Evolutionary conservation across 2,329 filamentous ascomycete genomes (phyloP).

Genomic region (Fusarium falciforme): DNA sequence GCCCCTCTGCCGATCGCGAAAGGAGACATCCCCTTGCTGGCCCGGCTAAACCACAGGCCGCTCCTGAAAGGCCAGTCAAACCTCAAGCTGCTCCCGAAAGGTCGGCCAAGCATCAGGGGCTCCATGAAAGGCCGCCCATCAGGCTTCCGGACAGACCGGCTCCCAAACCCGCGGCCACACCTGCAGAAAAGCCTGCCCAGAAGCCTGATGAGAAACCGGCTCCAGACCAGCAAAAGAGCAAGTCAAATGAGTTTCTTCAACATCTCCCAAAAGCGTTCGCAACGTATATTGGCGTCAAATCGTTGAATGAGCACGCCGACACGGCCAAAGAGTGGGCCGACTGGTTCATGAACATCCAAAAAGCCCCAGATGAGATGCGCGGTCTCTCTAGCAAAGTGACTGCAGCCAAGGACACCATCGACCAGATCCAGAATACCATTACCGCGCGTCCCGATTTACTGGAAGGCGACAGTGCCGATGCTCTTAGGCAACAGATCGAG

Average conservation of each 20-base stretch:
- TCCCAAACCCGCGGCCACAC: not conserved
- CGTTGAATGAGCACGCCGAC: slow-evolving; percentile 44
- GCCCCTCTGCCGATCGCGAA: not conserved
- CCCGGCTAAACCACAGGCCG: not conserved
- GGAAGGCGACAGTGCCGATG: slow-evolving; percentile 44
- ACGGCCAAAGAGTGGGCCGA: slow-evolving; percentile 50
- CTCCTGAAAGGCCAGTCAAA: not conserved
- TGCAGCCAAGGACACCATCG: slow-evolving; percentile 47
- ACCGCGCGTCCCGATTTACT: slow-evolving; percentile 46
- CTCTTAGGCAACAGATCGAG: slow-evolving; percentile 46
- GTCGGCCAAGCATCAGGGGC: not conserved
- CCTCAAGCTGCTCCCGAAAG: not conserved
- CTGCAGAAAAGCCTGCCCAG: not conserved
- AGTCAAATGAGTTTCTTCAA: slow-evolving; percentile 26
- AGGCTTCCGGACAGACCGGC: not conserved
- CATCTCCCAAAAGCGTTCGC: slow-evolving; percentile 42
- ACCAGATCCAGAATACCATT: slow-evolving; percentile 46
- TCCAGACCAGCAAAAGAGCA: not conserved
- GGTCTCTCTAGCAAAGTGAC: slow-evolving; percentile 42
- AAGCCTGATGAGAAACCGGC: slow-evolving; percentile 1
- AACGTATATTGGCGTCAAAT: slow-evolving; percentile 43
- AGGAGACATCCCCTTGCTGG: not conserved
- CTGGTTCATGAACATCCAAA: slow-evolving; percentile 48
- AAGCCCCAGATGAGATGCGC: slow-evolving; percentile 47
- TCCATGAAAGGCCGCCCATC: not conserved